Conservation (phyloP, 2,329 filamentous ascomycete genomes). For the Hymenoscyphus albidus region DNA sequence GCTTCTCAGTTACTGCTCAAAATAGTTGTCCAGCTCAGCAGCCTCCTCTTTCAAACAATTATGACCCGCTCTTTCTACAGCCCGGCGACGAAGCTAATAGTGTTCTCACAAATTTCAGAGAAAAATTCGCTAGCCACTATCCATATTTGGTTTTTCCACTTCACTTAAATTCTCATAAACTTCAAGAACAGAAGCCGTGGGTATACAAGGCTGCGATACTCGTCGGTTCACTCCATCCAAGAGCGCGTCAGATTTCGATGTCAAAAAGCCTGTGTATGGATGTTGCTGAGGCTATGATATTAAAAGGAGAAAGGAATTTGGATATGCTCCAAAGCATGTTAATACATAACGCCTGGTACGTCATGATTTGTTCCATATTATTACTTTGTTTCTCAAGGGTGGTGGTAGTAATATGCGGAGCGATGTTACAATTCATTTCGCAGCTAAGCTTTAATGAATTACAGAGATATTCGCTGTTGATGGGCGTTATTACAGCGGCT, state of each 20-base stretch:
- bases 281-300: slow-evolving; percentile 19
- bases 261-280: slow-evolving; percentile 20
- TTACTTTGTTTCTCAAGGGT: neutral
- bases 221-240: slow-evolving; percentile 17
- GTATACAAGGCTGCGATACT: slow-evolving; percentile 21
- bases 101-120: slow-evolving; percentile 17
- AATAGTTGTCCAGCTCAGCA: neutral
- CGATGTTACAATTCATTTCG: too few species aligned
- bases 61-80: neutral
- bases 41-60: neutral
- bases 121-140: slow-evolving; percentile 20
- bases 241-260: slow-evolving; percentile 17
- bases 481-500: too few species aligned
- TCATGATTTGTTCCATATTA: neutral
- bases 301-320: slow-evolving; percentile 23
- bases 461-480: too few species aligned
- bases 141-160: slow-evolving; percentile 23
- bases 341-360: slow-evolving; percentile 26
- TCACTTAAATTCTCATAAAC: slow-evolving; percentile 13
- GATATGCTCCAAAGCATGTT: slow-evolving; percentile 28
- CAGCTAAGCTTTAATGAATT: too few species aligned
- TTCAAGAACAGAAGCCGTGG: slow-evolving; percentile 21
- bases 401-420: too few species aligned
- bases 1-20: neutral
- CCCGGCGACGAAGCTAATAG: slow-evolving; percentile 12